A percentile compares a stretch with the other conserved stretches of the same genome.
Evolutionary conservation across 805 yeast genomes (phyloP).

Genomic region (Starmerella asiatica): DNA sequence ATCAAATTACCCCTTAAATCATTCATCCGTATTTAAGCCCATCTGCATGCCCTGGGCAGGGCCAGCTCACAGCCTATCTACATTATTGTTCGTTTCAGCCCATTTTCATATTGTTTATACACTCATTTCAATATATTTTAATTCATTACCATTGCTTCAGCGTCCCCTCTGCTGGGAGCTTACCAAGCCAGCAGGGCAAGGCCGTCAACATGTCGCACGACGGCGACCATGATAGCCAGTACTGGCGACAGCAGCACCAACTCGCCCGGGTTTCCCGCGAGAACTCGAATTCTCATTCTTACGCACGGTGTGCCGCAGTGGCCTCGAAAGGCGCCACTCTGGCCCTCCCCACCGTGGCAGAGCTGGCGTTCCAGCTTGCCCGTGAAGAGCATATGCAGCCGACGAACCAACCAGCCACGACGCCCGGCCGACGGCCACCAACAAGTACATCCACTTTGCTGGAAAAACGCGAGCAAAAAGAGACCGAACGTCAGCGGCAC

Average conservation of each 20-base stretch:
- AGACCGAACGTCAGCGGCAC: conserved; percentile 31
- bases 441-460: conserved; percentile 7
- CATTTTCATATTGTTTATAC: too few relatives aligned
- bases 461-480: conserved; percentile 27
- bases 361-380: conserved; percentile 29
- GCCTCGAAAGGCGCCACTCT: conserved; percentile 29
- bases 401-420: conserved; percentile 12
- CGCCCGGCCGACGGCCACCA: conserved; percentile 19
- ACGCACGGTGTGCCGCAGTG: conserved; percentile 71
- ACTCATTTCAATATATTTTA: too few relatives aligned
- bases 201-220: neutral
- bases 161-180: too few relatives aligned
- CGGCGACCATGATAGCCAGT: conserved; percentile 12
- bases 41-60: too few relatives aligned
- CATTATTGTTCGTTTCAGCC: too few relatives aligned
- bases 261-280: conserved; percentile 58
- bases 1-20: too few relatives aligned
- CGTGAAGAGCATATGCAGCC: conserved; percentile 20
- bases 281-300: conserved; percentile 58
- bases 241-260: conserved; percentile 71
- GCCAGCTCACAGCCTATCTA: too few relatives aligned
- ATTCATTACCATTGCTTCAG: too few relatives aligned
- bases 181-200: too few relatives aligned
- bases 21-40: too few relatives aligned
- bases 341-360: conserved; percentile 27